Base-by-base conservation (phyloP, 2,329 filamentous ascomycete genomes). In the Chaetomium olivaceum region DNA sequence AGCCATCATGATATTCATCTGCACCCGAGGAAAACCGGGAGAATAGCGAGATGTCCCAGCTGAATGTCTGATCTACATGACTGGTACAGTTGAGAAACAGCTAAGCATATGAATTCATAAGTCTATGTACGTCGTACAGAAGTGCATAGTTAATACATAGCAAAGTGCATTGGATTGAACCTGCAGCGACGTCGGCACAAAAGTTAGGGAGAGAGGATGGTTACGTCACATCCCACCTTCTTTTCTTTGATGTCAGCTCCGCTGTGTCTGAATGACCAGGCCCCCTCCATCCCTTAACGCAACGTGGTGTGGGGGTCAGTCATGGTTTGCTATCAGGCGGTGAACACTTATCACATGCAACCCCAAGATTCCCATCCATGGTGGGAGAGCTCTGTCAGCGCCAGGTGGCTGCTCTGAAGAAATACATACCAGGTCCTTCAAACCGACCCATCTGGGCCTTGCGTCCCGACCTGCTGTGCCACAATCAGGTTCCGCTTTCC, bases 151-250 rank as follows among this genome's bases (percentile, higher is more conserved):
- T 19, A 43, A 19, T 1, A n/a, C n/a, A n/a, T n/a, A 43, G 39
- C 16, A 43, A 43, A 43, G 39, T 25, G 23, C 23, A 27, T 51
- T 23, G 8, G 3, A 16, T 51, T 27, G 48, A 48, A 48, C 48
- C 21, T 51, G 48, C 21, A 25, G 48, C 23, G 48, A 51, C 48
- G 23, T 23, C 27, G 48, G 48, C 23, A 25, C 48, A 25, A 48
- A 11, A 29, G 5, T 11, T 27, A 11, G 52, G 19, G 16, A 16
- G 11, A 33, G 27, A 21, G 29, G 12, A 2, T 19, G 39, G 39
- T 23, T 54, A 61, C 58, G 58, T 61, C 58, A 61, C 58, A 54
- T 52, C 48, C 58, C 31, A 54, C 48, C 58, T 51, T 51, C 14
- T 16, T 52, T 11, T 61, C 58, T 36, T 36, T 19, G 25, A 14